Percentiles rank a stretch among this genome's conserved stretches.
Conservation (phyloP, 208 protist species). For the Trypanosoma scelopori region DNA sequence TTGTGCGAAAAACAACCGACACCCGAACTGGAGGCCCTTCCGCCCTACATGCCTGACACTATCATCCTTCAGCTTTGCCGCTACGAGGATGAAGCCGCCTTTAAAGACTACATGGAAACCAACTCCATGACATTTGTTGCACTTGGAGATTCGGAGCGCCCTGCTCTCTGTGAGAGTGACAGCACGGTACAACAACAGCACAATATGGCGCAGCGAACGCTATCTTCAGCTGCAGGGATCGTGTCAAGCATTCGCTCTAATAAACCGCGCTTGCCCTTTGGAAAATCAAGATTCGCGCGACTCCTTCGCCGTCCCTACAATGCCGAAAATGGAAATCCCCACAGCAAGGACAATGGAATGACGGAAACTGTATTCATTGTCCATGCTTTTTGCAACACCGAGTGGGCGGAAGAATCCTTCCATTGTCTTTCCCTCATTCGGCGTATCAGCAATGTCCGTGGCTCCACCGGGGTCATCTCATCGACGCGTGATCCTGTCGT, state of each 20-base stretch:
- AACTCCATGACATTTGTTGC: conserved; percentile 87
- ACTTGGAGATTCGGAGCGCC: conserved; percentile 83
- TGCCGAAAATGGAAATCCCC: conserved; percentile 77
- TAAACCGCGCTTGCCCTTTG: conserved; percentile 90
- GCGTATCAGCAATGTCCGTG: conserved; percentile 81
- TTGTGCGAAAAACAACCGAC: conserved; percentile 78
- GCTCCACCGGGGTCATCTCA: conserved; percentile 79
- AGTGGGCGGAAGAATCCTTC: conserved; percentile 87
- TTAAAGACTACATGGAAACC: conserved; percentile 66
- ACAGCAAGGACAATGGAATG: conserved; percentile 67
- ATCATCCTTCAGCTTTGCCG: conserved; percentile 81
- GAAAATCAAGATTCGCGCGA: conserved; percentile 89
- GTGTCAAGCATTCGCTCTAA: conserved; percentile 90
- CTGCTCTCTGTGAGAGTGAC: conserved; percentile 87
- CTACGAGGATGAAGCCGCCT: conserved; percentile 72
- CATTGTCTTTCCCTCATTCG: conserved; percentile 84
- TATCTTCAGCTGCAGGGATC: conserved; percentile 77
- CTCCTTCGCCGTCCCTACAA: conserved; percentile 91
- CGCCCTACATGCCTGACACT: conserved; percentile 84
- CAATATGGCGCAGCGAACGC: conserved; percentile 77
- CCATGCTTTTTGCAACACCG: conserved; percentile 78
- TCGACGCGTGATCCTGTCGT: conserved; percentile 84
- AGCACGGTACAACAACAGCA: conserved; percentile 53
- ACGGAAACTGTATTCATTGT: conserved; percentile 83
- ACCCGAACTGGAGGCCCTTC: conserved; percentile 76